phyloP scores from a whole-genome alignment of 2,329 filamentous ascomycete genomes.

The Coniella lustricola region DNA sequence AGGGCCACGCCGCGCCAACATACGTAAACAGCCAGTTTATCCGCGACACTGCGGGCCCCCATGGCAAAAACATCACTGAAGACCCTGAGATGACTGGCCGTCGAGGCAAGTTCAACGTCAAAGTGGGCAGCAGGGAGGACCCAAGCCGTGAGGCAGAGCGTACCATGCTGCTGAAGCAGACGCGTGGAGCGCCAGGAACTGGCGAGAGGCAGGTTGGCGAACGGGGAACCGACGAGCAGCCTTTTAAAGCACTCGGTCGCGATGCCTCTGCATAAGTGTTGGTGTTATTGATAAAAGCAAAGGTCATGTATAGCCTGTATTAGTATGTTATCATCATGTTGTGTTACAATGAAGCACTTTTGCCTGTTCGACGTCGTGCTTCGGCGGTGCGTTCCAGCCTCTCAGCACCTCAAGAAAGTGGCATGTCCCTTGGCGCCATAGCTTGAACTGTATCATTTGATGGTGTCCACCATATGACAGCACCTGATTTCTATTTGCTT shows the following conservation, averaged over 20 bases:
- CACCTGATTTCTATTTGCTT: not conserved
- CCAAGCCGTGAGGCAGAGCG: conserved; percentile 17
- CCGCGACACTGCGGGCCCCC: conserved; percentile 16
- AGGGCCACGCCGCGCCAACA: conserved; percentile 18
- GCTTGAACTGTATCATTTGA: no score
- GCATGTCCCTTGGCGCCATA: no score
- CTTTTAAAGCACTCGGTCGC: conserved; percentile 4
- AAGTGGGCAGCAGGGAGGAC: conserved; percentile 22
- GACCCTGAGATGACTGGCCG: conserved; percentile 21
- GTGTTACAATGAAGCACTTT: no score
- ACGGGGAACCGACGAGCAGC: conserved; percentile 7
- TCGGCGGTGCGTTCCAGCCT: no score
- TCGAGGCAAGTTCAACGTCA: conserved; percentile 17
- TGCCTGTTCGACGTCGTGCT: no score
- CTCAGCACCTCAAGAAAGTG: no score
- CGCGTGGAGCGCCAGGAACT: conserved; percentile 2
- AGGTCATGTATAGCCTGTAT: no score
- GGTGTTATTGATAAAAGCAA: not conserved
- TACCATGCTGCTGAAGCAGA: conserved; percentile 5
- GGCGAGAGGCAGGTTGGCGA: conserved; percentile 7
- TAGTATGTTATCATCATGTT: no score
- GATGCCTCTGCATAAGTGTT: conserved; percentile 1
- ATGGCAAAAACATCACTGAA: conserved; percentile 23
- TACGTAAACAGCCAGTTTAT: conserved; percentile 17
- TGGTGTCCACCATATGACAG: not conserved